Conservation (phyloP, 176 grass and related monocot species). For the Eleusine indica region DNA sequence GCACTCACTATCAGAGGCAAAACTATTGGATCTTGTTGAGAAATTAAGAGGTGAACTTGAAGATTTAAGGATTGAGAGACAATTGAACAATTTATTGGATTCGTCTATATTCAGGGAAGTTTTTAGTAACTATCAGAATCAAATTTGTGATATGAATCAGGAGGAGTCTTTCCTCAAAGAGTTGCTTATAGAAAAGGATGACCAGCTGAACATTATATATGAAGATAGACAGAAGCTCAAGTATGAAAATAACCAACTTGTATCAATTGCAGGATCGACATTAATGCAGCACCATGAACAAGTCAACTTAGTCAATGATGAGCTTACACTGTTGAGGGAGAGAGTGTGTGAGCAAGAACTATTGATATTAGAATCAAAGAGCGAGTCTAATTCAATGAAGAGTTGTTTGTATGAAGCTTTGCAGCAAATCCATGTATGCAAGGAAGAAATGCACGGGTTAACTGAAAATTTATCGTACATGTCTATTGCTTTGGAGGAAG, state of each 20-base stretch:
- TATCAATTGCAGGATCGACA: slow-evolving; percentile 52
- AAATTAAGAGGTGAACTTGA: slow-evolving; percentile 53
- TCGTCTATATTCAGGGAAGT: slow-evolving; percentile 49
- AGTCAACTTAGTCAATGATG: slow-evolving; percentile 62
- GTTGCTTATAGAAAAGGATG: slow-evolving; percentile 56
- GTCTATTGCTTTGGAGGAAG: slow-evolving; percentile 54
- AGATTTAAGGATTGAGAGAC: slow-evolving; percentile 52
- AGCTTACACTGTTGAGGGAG: slow-evolving; percentile 66
- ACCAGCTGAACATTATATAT: slow-evolving; percentile 40
- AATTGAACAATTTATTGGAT: slow-evolving; percentile 50
- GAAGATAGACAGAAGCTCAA: slow-evolving; percentile 71
- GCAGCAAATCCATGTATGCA: slow-evolving; percentile 51
- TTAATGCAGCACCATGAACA: slow-evolving; percentile 70
- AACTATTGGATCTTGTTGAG: slow-evolving; percentile 39
- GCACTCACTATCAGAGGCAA: slow-evolving; percentile 36
- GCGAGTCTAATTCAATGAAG: slow-evolving; percentile 61
- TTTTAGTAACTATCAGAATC: slow-evolving; percentile 36
- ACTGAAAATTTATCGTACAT: slow-evolving; percentile 54
- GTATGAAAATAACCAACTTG: slow-evolving; percentile 65
- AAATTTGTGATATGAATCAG: slow-evolving; percentile 49
- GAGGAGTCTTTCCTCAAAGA: slow-evolving; percentile 56
- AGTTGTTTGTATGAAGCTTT: slow-evolving; percentile 61
- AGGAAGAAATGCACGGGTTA: slow-evolving; percentile 55
- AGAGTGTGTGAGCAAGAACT: slow-evolving; percentile 56
- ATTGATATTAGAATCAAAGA: slow-evolving; percentile 58